These are phyloP conservation scores for Aschersonia sp. DNA, from an alignment of 2,329 filamentous ascomycete species.

Conservation along the genomic window DNA sequence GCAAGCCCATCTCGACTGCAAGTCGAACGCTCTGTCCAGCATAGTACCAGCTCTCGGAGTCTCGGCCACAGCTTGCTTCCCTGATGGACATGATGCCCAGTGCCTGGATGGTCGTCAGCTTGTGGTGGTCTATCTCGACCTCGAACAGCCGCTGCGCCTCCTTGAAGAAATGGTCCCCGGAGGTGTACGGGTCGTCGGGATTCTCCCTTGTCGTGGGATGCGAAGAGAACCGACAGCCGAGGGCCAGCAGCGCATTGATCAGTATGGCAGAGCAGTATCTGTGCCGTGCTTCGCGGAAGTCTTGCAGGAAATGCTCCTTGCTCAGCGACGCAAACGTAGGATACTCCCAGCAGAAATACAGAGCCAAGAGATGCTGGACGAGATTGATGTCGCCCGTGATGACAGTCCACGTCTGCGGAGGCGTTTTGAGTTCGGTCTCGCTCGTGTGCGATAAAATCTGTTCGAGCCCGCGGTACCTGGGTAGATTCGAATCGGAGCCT, in stretches of 20 bases:
- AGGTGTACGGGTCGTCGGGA: conserved; percentile 45
- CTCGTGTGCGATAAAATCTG: conserved; percentile 33
- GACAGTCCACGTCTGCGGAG: conserved; percentile 40
- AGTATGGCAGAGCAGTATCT: conserved; percentile 55
- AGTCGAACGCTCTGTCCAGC: conserved; percentile 59
- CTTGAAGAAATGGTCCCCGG: conserved; percentile 61
- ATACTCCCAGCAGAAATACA: conserved; percentile 67
- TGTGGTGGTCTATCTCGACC: conserved; percentile 42
- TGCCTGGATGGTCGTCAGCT: conserved; percentile 58
- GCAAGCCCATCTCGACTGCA: conserved; percentile 57
- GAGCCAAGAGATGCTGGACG: conserved; percentile 46
- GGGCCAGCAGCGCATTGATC: conserved; percentile 49
- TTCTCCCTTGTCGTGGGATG: conserved; percentile 49
- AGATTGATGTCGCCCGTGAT: conserved; percentile 43
- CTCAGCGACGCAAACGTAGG: conserved; percentile 60
- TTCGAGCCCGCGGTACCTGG: conserved; percentile 26
- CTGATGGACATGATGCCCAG: conserved; percentile 63
- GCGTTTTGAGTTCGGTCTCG: conserved; percentile 26
- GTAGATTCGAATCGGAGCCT: conserved; percentile 13
- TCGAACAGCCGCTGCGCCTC: conserved; percentile 49
- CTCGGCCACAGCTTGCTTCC: conserved; percentile 57
- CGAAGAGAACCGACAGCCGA: conserved; percentile 55
- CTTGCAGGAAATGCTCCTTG: conserved; percentile 54
- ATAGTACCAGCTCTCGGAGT: conserved; percentile 60
- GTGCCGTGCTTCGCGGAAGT: conserved; percentile 44